Percentiles rank a stretch among this genome's conserved stretches.
These are phyloP conservation scores for Debaryomycetaceae sp. DNA, from an alignment of 1,139 yeast species.

Conservation along the genomic window DNA sequence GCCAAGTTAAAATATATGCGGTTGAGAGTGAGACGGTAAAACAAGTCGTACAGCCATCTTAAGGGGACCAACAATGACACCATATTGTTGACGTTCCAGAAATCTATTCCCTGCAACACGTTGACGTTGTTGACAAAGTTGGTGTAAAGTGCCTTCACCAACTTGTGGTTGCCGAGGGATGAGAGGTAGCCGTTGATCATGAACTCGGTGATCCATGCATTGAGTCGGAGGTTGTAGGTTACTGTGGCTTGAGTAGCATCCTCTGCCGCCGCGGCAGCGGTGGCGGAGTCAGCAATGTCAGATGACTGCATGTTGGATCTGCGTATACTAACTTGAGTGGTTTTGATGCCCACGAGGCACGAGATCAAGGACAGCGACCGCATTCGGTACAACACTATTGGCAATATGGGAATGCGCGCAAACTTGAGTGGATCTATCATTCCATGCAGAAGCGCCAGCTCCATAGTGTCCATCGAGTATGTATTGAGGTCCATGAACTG, in stretches of 20 bases:
- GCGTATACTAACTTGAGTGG: too few relatives aligned
- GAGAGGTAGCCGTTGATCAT: conserved; percentile 36
- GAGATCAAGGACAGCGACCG: conserved; percentile 32
- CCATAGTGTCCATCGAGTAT: conserved; percentile 27
- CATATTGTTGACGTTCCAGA: conserved; percentile 29
- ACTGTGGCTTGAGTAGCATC: conserved; percentile 1
- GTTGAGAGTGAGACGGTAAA: conserved; percentile 41
- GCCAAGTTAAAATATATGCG: conserved; percentile 38
- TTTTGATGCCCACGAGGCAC: conserved; percentile 19
- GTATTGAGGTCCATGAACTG: conserved; percentile 9
- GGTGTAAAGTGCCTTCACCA: conserved; percentile 17
- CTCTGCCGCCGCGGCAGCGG: not conserved
- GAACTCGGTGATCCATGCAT: conserved; percentile 29
- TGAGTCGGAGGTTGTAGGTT: conserved; percentile 8
- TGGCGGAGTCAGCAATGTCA: not conserved
- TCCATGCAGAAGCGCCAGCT: conserved; percentile 31
- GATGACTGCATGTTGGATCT: too few relatives aligned
- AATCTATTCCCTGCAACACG: conserved; percentile 20
- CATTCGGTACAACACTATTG: conserved; percentile 37
- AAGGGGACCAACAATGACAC: conserved; percentile 33
- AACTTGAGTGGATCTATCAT: conserved; percentile 37
- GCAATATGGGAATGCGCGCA: conserved; percentile 38
- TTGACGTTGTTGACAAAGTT: conserved; percentile 11
- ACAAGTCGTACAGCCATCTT: conserved; percentile 34
- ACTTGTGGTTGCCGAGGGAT: conserved; percentile 35